Conservation (phyloP, 2,329 filamentous ascomycete species). For the Pseudocercospora crystallina region DNA sequence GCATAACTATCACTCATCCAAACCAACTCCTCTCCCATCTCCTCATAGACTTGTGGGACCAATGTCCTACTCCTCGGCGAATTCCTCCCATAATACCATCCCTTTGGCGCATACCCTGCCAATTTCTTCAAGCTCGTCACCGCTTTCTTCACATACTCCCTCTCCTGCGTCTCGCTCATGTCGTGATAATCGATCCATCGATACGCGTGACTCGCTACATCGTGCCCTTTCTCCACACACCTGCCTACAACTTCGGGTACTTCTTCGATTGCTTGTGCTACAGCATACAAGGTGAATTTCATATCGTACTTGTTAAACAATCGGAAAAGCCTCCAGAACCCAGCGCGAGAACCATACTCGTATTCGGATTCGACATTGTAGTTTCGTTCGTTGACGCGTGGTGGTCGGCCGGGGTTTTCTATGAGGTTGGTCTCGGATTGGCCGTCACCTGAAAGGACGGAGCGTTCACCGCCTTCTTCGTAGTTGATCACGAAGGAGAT, state of each 20-base stretch:
- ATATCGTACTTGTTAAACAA: constrained; percentile 51
- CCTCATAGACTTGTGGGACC: constrained; percentile 53
- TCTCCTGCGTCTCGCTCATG: constrained; percentile 48
- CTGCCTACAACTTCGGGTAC: constrained; percentile 50
- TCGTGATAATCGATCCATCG: constrained; percentile 55
- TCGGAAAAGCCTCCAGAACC: constrained; percentile 52
- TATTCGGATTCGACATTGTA: constrained; percentile 52
- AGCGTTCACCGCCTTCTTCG: constrained; percentile 46
- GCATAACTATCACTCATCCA: constrained; percentile 56
- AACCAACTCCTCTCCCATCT: constrained; percentile 52
- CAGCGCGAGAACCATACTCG: constrained; percentile 52
- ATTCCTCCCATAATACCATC: constrained; percentile 53
- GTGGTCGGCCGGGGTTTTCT: constrained; percentile 34
- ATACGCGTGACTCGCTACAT: constrained; percentile 52
- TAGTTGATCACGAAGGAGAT: constrained; percentile 51
- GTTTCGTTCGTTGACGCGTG: constrained; percentile 34
- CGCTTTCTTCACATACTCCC: constrained; percentile 47
- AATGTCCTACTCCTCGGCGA: constrained; percentile 49
- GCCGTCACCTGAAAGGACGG: constrained; percentile 42
- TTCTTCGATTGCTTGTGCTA: constrained; percentile 50
- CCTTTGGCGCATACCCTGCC: constrained; percentile 48
- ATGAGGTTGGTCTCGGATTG: constrained; percentile 40
- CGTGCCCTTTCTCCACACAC: constrained; percentile 52
- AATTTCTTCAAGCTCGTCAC: constrained; percentile 44
- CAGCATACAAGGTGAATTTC: constrained; percentile 54